Conservation (phyloP, 1,139 yeast species). For the Candida albicans region DNA sequence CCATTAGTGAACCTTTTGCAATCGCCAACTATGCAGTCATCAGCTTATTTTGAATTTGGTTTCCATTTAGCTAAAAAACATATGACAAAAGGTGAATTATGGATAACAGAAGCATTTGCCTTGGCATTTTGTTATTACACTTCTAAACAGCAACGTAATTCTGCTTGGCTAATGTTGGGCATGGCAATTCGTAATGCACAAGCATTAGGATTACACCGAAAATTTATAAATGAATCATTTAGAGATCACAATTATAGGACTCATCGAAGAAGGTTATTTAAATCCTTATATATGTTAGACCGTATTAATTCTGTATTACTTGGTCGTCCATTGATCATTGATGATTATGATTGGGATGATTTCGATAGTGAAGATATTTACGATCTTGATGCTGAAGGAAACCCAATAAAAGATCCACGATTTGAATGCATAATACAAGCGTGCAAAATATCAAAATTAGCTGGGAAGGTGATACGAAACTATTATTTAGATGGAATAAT, state of each 20-base stretch:
- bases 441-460: constrained; percentile 17
- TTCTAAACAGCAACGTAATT: constrained; percentile 34
- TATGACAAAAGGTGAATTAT: constrained; percentile 22
- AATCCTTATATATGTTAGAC: constrained; percentile 41
- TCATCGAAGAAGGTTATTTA: constrained; percentile 37
- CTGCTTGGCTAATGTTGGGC: constrained; percentile 34
- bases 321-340: constrained; percentile 43
- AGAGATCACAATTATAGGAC: constrained; percentile 9
- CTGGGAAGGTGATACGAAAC: constrained; percentile 30
- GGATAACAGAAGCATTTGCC: constrained; percentile 42
- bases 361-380: constrained; percentile 12
- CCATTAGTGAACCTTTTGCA: constrained; percentile 10
- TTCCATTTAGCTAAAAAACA: constrained; percentile 12
- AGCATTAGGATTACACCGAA: constrained; percentile 16
- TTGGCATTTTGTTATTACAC: constrained; percentile 39
- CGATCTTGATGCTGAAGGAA: constrained; percentile 10
- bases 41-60: constrained; percentile 16
- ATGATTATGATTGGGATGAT: constrained; percentile 46
- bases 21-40: constrained; percentile 12
- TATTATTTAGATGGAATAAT: constrained; percentile 28
- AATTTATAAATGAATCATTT: constrained; percentile 16
- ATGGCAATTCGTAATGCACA: constrained; percentile 17
- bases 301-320: constrained; percentile 36
- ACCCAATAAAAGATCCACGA: constrained; percentile 7
- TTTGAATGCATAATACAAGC: constrained; percentile 13